Evolutionary conservation across 345 rosid species (phyloP).

Genomic region (Geranium brycei): DNA sequence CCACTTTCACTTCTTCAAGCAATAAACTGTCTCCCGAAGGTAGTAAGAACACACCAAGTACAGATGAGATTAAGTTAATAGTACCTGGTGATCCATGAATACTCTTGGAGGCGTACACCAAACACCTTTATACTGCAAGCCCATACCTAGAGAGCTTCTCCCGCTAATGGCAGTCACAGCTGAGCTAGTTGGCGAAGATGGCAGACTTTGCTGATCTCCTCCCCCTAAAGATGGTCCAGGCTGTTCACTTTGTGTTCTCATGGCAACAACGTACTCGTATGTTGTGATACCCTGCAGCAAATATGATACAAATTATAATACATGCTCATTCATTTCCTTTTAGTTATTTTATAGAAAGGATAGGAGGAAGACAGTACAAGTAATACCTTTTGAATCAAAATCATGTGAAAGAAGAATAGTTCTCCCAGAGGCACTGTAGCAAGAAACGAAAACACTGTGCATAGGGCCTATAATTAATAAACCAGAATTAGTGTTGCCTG

Average conservation of each 20-base stretch:
- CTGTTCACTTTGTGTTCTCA: conserved; percentile 76
- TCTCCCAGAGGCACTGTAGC: conserved; percentile 84
- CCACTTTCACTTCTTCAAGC: neutral
- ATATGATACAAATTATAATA: neutral
- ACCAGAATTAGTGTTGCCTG: neutral
- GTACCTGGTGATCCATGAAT: conserved; percentile 89
- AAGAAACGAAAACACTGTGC: conserved; percentile 66
- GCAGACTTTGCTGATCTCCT: conserved; percentile 57
- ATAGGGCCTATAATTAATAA: conserved; percentile 40
- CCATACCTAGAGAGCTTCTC: conserved; percentile 76
- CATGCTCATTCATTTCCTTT: neutral
- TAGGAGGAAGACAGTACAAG: neutral
- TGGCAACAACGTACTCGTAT: conserved; percentile 82
- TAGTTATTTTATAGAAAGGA: neutral
- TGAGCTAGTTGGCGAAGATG: conserved; percentile 72
- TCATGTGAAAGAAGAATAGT: conserved; percentile 77
- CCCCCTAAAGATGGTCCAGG: conserved; percentile 64
- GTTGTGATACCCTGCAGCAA: conserved; percentile 74
- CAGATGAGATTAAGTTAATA: neutral
- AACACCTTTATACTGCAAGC: conserved; percentile 74
- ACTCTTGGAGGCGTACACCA: conserved; percentile 98
- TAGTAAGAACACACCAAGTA: neutral
- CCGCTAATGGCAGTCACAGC: conserved; percentile 75
- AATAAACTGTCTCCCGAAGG: neutral
- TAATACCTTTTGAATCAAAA: conserved; percentile 70